These are phyloP conservation scores for Elaeis guineensis DNA, from an alignment of 176 grass and related monocot species.

Conservation along the genomic window DNA sequence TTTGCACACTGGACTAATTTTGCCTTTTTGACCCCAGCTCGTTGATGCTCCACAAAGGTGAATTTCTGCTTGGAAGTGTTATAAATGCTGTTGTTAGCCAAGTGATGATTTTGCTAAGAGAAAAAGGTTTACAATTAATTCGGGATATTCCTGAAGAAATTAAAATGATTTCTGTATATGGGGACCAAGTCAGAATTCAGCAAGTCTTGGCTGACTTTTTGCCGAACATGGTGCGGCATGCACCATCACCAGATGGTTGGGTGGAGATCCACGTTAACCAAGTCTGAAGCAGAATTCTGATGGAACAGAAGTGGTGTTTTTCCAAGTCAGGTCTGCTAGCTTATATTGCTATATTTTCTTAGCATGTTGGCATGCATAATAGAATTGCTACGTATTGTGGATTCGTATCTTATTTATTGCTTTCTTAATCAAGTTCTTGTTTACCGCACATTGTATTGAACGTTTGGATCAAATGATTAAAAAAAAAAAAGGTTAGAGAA, in stretches of 20 bases:
- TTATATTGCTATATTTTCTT: too few relatives aligned
- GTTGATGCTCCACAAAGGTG: constrained; percentile 70
- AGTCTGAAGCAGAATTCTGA: constrained; percentile 61
- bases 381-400: too few relatives aligned
- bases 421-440: too few relatives aligned
- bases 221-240: constrained; percentile 66
- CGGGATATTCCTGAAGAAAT: constrained; percentile 97
- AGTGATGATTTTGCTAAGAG: constrained; percentile 87
- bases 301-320: constrained; percentile 45
- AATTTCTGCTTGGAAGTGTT: constrained; percentile 68
- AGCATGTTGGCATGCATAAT: too few relatives aligned
- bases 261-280: constrained; percentile 84
- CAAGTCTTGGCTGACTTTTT: constrained; percentile 91
- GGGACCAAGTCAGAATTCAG: constrained; percentile 90
- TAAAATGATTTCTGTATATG: constrained; percentile 60
- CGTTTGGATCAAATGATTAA: too few relatives aligned
- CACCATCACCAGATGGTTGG: constrained; percentile 77
- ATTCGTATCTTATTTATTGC: too few relatives aligned
- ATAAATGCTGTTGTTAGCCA: constrained; percentile 93
- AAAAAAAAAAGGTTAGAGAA: too few relatives aligned
- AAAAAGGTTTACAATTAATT: constrained; percentile 83
- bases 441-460: too few relatives aligned
- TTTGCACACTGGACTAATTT: not conserved
- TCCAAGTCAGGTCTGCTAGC: constrained; percentile 68
- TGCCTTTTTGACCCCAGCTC: constrained; percentile 46